Evolutionary conservation across 1,284 basidiomycete genomes (phyloP).

Genomic region (Leccinum pachyderme): DNA sequence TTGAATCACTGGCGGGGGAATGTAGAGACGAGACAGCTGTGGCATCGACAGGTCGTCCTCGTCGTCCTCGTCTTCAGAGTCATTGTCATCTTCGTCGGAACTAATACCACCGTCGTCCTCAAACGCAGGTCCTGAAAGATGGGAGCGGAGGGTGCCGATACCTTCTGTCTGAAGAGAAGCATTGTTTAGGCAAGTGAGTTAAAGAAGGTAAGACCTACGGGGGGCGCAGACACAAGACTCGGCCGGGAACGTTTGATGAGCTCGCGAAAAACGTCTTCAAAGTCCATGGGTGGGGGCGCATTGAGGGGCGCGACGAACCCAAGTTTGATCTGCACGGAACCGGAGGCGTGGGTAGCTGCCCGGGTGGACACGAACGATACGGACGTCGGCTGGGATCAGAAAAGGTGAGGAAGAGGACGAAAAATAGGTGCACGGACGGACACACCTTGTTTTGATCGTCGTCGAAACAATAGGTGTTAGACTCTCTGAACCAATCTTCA

Average conservation of each 20-base stretch:
- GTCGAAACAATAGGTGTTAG: slow-evolving; percentile 51
- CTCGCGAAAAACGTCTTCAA: slow-evolving; percentile 61
- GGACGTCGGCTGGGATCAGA: slow-evolving; percentile 46
- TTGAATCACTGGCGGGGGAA: slow-evolving; percentile 25
- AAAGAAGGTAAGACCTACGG: slow-evolving; percentile 44
- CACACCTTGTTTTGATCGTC: slow-evolving; percentile 56
- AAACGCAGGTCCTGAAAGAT: slow-evolving; percentile 54
- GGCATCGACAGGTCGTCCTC: slow-evolving; percentile 17
- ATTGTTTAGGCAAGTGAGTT: not conserved
- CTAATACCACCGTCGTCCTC: slow-evolving; percentile 81
- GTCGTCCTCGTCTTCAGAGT: slow-evolving; percentile 29
- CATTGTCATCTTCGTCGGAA: slow-evolving; percentile 52
- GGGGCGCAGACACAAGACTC: slow-evolving; percentile 74
- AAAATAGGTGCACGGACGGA: slow-evolving; percentile 22
- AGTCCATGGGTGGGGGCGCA: slow-evolving; percentile 38
- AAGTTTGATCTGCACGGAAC: slow-evolving; percentile 70
- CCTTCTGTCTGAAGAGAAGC: slow-evolving; percentile 68
- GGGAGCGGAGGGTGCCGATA: slow-evolving; percentile 79
- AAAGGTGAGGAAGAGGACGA: not conserved
- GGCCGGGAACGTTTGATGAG: slow-evolving; percentile 64
- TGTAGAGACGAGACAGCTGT: slow-evolving; percentile 29
- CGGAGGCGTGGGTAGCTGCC: slow-evolving; percentile 56
- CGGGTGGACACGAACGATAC: slow-evolving; percentile 65
- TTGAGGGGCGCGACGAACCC: slow-evolving; percentile 65
- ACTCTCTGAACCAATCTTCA: slow-evolving; percentile 76